A percentile compares a stretch with the other conserved stretches of the same genome.
These are phyloP conservation scores for Fomitopsis betulina DNA, from an alignment of 1,284 basidiomycete genomes.

Conservation along the genomic window DNA sequence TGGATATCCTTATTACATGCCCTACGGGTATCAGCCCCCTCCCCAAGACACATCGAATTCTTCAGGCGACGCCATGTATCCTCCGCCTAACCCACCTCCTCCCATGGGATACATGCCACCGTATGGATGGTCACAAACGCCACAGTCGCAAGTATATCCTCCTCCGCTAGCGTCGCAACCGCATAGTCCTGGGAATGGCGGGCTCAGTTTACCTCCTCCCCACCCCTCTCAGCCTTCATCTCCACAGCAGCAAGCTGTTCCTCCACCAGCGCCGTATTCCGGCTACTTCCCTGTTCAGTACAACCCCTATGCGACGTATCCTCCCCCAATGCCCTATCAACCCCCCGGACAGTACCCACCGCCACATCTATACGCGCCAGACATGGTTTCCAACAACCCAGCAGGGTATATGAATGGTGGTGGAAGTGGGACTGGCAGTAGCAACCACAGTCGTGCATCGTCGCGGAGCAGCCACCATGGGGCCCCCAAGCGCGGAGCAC, in stretches of 20 bases:
- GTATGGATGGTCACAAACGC: constrained; percentile 30
- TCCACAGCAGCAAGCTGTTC: constrained; percentile 25
- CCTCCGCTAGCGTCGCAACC: constrained; percentile 29
- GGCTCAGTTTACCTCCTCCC: constrained; percentile 15
- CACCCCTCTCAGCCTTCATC: constrained; percentile 13
- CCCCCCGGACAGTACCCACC: constrained; percentile 30
- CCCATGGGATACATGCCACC: constrained; percentile 24
- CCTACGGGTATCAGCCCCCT: constrained; percentile 34
- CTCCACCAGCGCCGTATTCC: constrained; percentile 29
- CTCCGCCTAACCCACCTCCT: constrained; percentile 23
- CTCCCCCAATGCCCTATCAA: constrained; percentile 26
- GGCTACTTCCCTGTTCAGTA: constrained; percentile 34
- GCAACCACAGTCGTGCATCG: constrained; percentile 29
- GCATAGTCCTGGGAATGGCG: constrained; percentile 21
- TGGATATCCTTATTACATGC: constrained; percentile 37
- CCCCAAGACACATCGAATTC: constrained; percentile 34
- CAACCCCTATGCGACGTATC: constrained; percentile 46
- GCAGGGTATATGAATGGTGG: constrained; percentile 13
- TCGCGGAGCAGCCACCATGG: constrained; percentile 28
- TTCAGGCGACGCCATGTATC: constrained; percentile 30
- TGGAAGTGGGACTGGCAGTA: constrained; percentile 15
- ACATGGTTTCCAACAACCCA: constrained; percentile 14
- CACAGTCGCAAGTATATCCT: constrained; percentile 28
- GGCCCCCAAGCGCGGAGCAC: constrained; percentile 31
- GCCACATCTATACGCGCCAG: constrained; percentile 22